Evolutionary conservation across 371 early-diverging fungal genomes (phyloP), one percentile per base, ranked within the genome.

Genomic region (Synchytrium microbalum): DNA sequence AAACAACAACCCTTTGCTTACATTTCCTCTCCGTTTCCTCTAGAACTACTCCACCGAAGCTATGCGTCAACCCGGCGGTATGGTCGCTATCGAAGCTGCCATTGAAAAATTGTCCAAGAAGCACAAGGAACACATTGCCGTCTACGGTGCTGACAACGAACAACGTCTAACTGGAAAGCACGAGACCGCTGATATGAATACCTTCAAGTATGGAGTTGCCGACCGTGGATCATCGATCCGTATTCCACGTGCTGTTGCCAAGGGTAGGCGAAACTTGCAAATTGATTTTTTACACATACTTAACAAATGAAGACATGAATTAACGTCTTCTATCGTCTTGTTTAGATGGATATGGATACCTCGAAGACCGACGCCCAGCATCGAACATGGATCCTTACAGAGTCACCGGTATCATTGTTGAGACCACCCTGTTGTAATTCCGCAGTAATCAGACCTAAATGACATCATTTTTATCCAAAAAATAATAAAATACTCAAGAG

Each of bases 221-320:
- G 78, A 84, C 72, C 79, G 85, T 66, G 85, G 85, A 60, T 81
- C 82, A n/a, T 83, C 83, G 46, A 84, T 84, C 67, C 81, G 85
- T 74, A 84, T 84, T 67, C 82, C 82, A 55, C 81, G 81, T 38
- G 80, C 81, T 59, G 82, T 81, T 23, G 80, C 73, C 59, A 76
- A 83, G 66, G 83, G 83, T n/a, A n/a, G n/a, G n/a, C n/a, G n/a
- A n/a, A n/a, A n/a, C n/a, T n/a, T n/a, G n/a, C n/a, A n/a, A n/a
- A n/a, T n/a, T n/a, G n/a, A n/a, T n/a, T n/a, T n/a, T n/a, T n/a
- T n/a, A n/a, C n/a, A n/a, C n/a, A n/a, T n/a, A n/a, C n/a, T n/a
- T n/a, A n/a, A n/a, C n/a, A n/a, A n/a, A n/a, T n/a, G n/a, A n/a
- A n/a, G n/a, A n/a, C n/a, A n/a, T n/a, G n/a, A n/a, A n/a, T n/a